These are phyloP conservation scores for Pontederia crassipes DNA, from an alignment of 176 grass and related monocot species.

Conservation along the genomic window DNA sequence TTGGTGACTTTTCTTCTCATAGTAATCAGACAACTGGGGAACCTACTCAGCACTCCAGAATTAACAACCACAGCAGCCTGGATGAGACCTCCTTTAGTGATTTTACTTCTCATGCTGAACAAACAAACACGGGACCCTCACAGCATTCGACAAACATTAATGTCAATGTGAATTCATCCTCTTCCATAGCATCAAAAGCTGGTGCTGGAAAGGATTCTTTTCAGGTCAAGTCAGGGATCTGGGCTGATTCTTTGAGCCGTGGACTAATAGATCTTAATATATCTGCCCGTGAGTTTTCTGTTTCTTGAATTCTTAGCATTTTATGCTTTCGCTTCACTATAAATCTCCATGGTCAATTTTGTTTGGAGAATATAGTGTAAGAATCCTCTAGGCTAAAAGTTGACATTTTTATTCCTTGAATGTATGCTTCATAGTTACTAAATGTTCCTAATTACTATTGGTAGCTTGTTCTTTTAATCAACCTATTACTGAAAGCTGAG, in stretches of 20 bases:
- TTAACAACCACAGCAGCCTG: constrained; percentile 14
- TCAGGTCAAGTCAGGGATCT: constrained; percentile 96
- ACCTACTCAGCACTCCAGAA: constrained; percentile 27
- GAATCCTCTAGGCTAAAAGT: too few species aligned
- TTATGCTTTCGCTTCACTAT: too few species aligned
- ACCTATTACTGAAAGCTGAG: too few species aligned
- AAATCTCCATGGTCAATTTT: too few species aligned
- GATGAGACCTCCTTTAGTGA: constrained; percentile 11
- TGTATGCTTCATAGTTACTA: neutral
- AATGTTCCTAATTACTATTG: neutral
- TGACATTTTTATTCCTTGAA: neutral
- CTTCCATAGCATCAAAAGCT: constrained; percentile 28
- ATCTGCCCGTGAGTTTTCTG: constrained; percentile 54
- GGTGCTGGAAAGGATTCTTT: constrained; percentile 46
- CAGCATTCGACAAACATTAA: constrained; percentile 18
- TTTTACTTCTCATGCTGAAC: constrained; percentile 12
- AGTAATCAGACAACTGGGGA: constrained; percentile 19
- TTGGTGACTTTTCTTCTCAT: constrained; percentile 57
- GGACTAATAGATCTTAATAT: constrained; percentile 98
- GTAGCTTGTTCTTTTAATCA: too few species aligned
- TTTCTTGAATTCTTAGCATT: too few species aligned
- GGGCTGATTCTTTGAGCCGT: constrained; percentile 86
- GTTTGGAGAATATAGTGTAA: too few species aligned
- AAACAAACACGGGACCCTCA: constrained; percentile 28
- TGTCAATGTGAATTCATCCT: constrained; percentile 13